These are phyloP conservation scores for Pseudozyma pruni DNA, from an alignment of 1,284 basidiomycete genomes.

Conservation along the genomic window DNA sequence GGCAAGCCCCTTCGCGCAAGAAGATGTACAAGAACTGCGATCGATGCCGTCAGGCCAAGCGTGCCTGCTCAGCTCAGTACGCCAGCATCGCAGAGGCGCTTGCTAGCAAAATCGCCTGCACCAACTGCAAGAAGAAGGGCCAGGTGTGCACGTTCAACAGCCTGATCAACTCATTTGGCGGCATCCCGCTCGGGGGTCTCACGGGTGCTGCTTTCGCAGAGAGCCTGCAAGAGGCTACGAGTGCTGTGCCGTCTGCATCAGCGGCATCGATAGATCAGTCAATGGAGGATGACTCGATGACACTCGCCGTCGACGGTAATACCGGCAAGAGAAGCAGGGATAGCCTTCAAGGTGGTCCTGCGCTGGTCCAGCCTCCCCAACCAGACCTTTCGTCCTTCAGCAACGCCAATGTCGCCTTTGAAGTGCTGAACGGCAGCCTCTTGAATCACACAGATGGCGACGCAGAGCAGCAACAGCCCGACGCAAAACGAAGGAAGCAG, in stretches of 20 bases:
- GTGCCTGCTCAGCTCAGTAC: conserved; percentile 38
- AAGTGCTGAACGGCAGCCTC: conserved; percentile 20
- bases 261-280: neutral
- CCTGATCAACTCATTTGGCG: conserved; percentile 45
- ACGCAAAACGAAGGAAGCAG: conserved; percentile 16
- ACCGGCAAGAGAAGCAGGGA: conserved; percentile 8
- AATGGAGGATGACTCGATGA: neutral
- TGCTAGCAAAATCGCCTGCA: conserved; percentile 36
- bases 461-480: neutral
- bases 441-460: neutral
- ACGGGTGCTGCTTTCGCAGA: conserved; percentile 35
- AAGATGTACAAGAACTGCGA: conserved; percentile 52
- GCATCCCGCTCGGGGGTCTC: conserved; percentile 33
- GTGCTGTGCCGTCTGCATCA: neutral
- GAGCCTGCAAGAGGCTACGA: conserved; percentile 22
- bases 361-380: neutral
- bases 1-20: conserved; percentile 28
- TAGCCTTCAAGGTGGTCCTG: neutral
- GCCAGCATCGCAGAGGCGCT: conserved; percentile 33
- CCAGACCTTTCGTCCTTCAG: conserved; percentile 3
- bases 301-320: no score
- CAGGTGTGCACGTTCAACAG: conserved; percentile 48
- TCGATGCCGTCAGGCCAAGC: conserved; percentile 36
- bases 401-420: conserved; percentile 28
- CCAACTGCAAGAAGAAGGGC: conserved; percentile 41